Conservation (phyloP, 441 rosid species). For the Kokia cookei region DNA sequence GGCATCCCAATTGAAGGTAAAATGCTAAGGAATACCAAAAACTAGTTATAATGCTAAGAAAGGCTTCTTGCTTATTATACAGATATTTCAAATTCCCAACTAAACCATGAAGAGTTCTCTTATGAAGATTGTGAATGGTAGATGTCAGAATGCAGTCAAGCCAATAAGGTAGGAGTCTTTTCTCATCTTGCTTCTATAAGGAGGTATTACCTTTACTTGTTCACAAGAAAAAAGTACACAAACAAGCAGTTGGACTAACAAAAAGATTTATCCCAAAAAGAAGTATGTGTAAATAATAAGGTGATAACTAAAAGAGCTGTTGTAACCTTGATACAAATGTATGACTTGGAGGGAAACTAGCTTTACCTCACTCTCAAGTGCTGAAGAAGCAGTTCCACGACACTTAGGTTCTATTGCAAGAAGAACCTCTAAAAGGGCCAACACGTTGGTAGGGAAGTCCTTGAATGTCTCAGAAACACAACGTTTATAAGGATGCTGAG, state of each 20-base stretch:
- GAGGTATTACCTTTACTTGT: background rate
- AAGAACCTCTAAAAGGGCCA: conserved; percentile 63
- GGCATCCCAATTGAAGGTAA: too few species aligned
- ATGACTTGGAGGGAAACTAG: background rate
- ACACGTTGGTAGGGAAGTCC: conserved; percentile 66
- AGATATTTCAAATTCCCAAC: background rate
- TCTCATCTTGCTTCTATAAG: background rate
- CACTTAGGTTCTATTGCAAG: conserved; percentile 68
- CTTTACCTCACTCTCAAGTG: conserved; percentile 72
- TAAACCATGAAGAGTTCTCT: background rate
- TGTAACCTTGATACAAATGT: conserved; percentile 11
- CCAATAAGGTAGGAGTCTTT: background rate
- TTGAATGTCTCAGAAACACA: conserved; percentile 66
- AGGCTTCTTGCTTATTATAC: background rate
- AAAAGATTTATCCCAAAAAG: background rate
- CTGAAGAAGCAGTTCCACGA: conserved; percentile 67
- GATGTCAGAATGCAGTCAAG: background rate
- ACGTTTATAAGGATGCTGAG: conserved; percentile 78
- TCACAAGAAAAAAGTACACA: background rate
- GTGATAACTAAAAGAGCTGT: conserved; percentile 32
- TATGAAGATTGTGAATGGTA: background rate
- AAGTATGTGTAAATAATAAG: background rate
- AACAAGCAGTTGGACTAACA: background rate
- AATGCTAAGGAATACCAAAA: too few species aligned
- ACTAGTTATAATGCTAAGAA: background rate